Evolutionary conservation across 345 rosid genomes (phyloP).

Genomic region (Brassica carinata): DNA sequence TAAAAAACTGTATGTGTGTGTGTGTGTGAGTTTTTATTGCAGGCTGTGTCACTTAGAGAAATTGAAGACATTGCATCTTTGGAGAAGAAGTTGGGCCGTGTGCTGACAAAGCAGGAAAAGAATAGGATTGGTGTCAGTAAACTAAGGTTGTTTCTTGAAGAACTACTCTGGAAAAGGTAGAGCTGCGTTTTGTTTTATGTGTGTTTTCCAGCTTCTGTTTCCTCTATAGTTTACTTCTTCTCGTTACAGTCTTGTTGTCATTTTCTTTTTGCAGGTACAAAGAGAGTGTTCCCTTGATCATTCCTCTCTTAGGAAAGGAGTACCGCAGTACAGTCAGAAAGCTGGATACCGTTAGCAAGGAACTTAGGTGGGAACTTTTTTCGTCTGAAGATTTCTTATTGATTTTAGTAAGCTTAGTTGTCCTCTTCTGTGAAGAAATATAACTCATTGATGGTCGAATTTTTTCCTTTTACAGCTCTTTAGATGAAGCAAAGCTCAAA

Average conservation of each 20-base stretch:
- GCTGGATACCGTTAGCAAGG: slow-evolving; percentile 74
- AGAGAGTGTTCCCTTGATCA: slow-evolving; percentile 84
- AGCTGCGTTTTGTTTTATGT: slow-evolving; percentile 6
- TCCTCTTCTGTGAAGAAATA: background rate
- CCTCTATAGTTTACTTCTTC: background rate
- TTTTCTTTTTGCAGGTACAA: slow-evolving; percentile 63
- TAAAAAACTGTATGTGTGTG: background rate
- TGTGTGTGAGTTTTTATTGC: slow-evolving; percentile 13
- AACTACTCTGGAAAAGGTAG: slow-evolving; percentile 82
- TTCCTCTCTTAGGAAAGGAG: slow-evolving; percentile 93
- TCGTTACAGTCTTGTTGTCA: slow-evolving; percentile 15
- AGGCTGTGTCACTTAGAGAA: slow-evolving; percentile 80
- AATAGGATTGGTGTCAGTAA: slow-evolving; percentile 89
- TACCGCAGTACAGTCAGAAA: slow-evolving; percentile 60
- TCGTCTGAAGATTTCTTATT: slow-evolving; percentile 18
- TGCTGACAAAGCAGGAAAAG: slow-evolving; percentile 72
- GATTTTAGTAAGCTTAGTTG: background rate
- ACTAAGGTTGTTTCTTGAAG: slow-evolving; percentile 81
- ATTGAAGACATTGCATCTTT: slow-evolving; percentile 64
- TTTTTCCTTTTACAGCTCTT: slow-evolving; percentile 52
- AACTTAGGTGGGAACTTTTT: slow-evolving; percentile 65
- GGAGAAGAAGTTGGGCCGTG: slow-evolving; percentile 84
- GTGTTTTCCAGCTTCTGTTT: slow-evolving; percentile 9
- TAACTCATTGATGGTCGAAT: background rate
- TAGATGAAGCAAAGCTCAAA: slow-evolving; percentile 88